These are phyloP conservation scores for Fusarium floridanum DNA, from an alignment of 2,329 filamentous ascomycete species.

Conservation along the genomic window DNA sequence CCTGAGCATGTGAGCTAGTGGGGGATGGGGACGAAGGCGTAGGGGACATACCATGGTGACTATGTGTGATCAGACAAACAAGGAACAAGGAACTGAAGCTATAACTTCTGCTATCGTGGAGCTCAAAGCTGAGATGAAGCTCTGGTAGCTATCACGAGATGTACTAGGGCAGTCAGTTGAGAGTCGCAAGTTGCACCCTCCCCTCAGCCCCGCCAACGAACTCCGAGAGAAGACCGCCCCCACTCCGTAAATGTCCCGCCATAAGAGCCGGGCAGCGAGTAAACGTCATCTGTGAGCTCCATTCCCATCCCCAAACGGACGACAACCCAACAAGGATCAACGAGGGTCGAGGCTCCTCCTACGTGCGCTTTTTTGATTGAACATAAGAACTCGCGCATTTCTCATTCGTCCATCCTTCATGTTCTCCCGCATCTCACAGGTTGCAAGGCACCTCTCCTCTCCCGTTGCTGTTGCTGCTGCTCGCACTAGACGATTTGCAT, in stretches of 20 bases:
- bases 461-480: constrained; percentile 40
- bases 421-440: constrained; percentile 81
- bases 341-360: constrained; percentile 13
- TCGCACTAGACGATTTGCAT: constrained; percentile 52
- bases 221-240: constrained; percentile 12
- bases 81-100: constrained; percentile 17
- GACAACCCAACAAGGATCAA: constrained; percentile 25
- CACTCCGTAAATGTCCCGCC: constrained; percentile 27
- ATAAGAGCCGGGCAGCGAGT: constrained; percentile 18
- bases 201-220: constrained; percentile 29
- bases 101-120: not conserved
- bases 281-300: constrained; percentile 36
- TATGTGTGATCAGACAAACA: not conserved
- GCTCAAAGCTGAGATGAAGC: not conserved
- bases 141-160: constrained; percentile 30
- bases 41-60: constrained; percentile 32
- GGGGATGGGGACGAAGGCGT: not conserved
- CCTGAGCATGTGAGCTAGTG: constrained; percentile 45
- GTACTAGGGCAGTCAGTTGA: constrained; percentile 1
- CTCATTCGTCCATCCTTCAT: constrained; percentile 60
- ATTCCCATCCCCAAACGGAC: constrained; percentile 6
- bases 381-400: constrained; percentile 8
- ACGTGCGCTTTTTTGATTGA: not conserved
- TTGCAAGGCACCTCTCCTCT: constrained; percentile 75
- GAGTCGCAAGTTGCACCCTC: constrained; percentile 21